Conservation (phyloP, 208 protist genomes). For the Acanthamoeba healyi region DNA sequence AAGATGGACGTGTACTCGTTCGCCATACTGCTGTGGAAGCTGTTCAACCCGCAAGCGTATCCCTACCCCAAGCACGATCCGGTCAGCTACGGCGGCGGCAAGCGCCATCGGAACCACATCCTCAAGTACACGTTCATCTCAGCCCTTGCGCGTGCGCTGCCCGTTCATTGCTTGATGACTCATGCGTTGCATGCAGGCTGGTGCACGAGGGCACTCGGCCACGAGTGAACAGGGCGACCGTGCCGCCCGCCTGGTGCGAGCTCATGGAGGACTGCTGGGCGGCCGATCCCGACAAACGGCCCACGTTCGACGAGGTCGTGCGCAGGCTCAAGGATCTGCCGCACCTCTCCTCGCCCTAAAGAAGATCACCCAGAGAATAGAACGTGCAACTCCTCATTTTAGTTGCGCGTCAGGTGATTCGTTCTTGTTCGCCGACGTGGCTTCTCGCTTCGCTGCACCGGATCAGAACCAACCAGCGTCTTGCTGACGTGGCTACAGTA, state of each 20-base stretch:
- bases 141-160: background rate
- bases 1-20: constrained; percentile 74
- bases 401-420: no score
- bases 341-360: background rate
- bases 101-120: constrained; percentile 29
- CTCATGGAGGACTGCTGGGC: constrained; percentile 68
- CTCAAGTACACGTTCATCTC: background rate
- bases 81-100: constrained; percentile 8
- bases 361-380: no score
- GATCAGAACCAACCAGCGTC: no score
- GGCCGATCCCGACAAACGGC: constrained; percentile 15
- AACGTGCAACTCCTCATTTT: no score
- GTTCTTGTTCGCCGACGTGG: no score
- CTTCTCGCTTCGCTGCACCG: no score
- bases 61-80: constrained; percentile 44
- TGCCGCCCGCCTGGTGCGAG: constrained; percentile 51
- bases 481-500: no score
- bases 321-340: constrained; percentile 17
- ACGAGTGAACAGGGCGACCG: background rate
- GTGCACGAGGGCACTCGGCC: constrained; percentile 40
- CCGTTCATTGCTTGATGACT: no score
- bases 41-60: constrained; percentile 57
- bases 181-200: no score
- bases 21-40: constrained; percentile 68
- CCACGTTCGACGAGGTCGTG: constrained; percentile 53